Base-by-base conservation (phyloP, 495 filamentous ascomycete species). In the Neurospora tetrasperma region DNA sequence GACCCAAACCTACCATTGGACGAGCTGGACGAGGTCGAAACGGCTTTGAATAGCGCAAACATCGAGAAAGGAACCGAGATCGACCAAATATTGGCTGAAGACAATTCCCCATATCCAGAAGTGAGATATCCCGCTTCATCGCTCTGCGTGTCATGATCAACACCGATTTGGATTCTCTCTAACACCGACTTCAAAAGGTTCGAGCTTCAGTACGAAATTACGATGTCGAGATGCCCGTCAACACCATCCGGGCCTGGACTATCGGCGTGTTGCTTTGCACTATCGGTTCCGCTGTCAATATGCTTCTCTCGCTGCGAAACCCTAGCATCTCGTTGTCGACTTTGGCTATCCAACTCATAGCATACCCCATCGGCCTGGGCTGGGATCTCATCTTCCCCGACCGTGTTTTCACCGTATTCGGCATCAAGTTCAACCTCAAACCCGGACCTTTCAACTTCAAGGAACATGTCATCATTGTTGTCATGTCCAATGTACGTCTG, bases 361-460 rank as follows among this genome's bases (percentile, higher is more conserved):
- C 91, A 0, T 93, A 91, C 76, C 90, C 90, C 5, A 80, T 93
- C 27, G 91, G 91, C 10, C 84, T 88, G n/a, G 85, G 81, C 42
- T 86, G 84, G 84, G 84, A 86, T 74, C 72, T 84, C 43, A 75
- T 85, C 73, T 85, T 86, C 71, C 91, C 91, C 27, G 80, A 88
- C 41, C 86, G 87, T 4, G 79, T 85, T 40, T 89, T 86, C 79
- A 86, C 77, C n/a, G 72, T 90, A 43, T 88, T 86, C 71, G 90
- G 91, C 2, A 31, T 86, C 69, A 84, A 85, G 43, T 89, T 88
- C 78, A 89, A 88, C 73, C 76, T 92, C 16, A 92, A 90, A 71
- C 90, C 90, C 7, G 89, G 91, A 44, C 89, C 86, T 44, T 94
- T 94, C 80, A 94, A 93, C 79, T 89, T 90, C 80, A 94, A 94